A percentile compares a stretch with the other conserved stretches of the same genome.
Evolutionary conservation across 2,329 filamentous ascomycete genomes (phyloP).

Genomic region (Helicocarpus griseus): DNA sequence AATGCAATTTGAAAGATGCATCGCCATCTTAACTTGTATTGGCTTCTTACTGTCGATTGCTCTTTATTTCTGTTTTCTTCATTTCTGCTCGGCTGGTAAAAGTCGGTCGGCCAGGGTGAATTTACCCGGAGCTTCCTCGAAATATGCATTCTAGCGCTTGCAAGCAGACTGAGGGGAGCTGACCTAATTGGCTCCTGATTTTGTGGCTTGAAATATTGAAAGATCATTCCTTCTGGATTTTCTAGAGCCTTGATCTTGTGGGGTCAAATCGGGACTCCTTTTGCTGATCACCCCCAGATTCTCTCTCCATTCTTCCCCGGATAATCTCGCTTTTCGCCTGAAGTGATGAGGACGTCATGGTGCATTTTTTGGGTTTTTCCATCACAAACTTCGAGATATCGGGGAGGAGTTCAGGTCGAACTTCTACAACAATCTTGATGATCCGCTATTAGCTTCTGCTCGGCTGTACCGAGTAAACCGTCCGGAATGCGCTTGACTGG

Average conservation of each 20-base stretch:
- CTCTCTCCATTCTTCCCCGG: not conserved
- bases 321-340: not conserved
- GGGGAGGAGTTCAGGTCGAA: no score
- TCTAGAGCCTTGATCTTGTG: not conserved
- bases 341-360: not conserved
- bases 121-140: not conserved
- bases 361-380: not conserved
- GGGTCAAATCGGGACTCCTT: not conserved
- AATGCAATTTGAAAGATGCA: not conserved
- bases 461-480: no score
- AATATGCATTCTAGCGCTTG: not conserved
- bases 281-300: not conserved
- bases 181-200: not conserved
- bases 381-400: no score
- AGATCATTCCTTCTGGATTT: not conserved
- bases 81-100: not conserved
- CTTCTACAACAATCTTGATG: no score
- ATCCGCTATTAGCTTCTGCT: no score
- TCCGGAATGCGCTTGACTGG: no score
- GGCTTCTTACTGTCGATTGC: no score
- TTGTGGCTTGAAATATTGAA: not conserved
- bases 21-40: not conserved
- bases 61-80: not conserved
- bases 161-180: not conserved
- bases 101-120: not conserved